A percentile compares a stretch with the other conserved stretches of the same genome.
Evolutionary conservation across 179 eudicot genomes (phyloP).

Genomic region (Corrigiola litoralis): DNA sequence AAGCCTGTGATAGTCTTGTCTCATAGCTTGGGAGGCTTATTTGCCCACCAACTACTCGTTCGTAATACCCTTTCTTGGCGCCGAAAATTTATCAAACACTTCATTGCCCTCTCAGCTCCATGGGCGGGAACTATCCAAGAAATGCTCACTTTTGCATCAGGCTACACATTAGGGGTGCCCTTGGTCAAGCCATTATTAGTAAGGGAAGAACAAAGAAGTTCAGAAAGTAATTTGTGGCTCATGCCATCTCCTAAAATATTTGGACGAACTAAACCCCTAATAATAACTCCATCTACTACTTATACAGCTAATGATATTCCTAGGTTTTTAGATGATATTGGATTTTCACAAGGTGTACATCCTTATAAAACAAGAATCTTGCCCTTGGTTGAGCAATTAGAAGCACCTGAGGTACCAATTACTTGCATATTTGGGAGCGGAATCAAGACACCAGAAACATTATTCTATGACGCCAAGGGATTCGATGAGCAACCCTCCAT

Average conservation of each 20-base stretch:
- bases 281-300: conserved; percentile 39
- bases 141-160: conserved; percentile 81
- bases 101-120: conserved; percentile 64
- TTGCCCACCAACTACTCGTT: conserved; percentile 57
- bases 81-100: conserved; percentile 54
- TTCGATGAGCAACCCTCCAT: conserved; percentile 66
- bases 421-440: conserved; percentile 69
- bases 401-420: conserved; percentile 45
- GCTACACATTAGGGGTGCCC: conserved; percentile 76
- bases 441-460: conserved; percentile 51
- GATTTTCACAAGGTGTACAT: conserved; percentile 39
- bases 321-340: conserved; percentile 58
- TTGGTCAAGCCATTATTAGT: conserved; percentile 70
- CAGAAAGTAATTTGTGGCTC: conserved; percentile 83
- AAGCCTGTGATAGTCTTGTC: conserved; percentile 62
- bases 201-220: conserved; percentile 77
- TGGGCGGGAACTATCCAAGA: conserved; percentile 83
- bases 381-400: conserved; percentile 47
- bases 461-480: conserved; percentile 54
- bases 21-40: conserved; percentile 82
- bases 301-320: conserved; percentile 51
- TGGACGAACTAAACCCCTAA: conserved; percentile 34
- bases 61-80: conserved; percentile 57
- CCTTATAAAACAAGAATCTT: conserved; percentile 55
- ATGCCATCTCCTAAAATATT: conserved; percentile 59